Evolutionary conservation across 2,329 filamentous ascomycete species (phyloP).

Genomic region (Rosellinia necatrix): DNA sequence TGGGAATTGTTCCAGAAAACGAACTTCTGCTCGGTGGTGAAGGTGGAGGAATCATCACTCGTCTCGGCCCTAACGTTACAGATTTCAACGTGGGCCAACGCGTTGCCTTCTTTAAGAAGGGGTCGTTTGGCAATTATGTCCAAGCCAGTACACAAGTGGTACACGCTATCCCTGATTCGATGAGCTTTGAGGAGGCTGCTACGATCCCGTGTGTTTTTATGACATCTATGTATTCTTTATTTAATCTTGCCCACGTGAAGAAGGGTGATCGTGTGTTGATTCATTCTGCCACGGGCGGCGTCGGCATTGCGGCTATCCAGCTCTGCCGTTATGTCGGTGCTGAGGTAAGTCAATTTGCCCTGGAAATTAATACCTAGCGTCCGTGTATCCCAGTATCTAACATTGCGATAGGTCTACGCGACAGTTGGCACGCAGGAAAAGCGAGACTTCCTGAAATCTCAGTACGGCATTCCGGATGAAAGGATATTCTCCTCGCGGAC

Average conservation of each 20-base stretch:
- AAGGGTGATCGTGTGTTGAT: conserved; percentile 19
- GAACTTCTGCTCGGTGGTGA: conserved; percentile 10
- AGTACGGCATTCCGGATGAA: background rate
- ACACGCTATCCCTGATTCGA: conserved; percentile 3
- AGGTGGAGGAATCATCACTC: conserved; percentile 4
- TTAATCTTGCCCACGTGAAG: background rate
- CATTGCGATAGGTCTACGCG: conserved; percentile 16
- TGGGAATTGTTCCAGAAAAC: conserved; percentile 11
- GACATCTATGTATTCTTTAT: conserved; percentile 7
- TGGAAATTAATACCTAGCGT: no score
- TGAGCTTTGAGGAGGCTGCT: conserved; percentile 19
- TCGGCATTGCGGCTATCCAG: conserved; percentile 26
- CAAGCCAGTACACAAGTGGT: background rate
- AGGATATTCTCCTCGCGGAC: conserved; percentile 12
- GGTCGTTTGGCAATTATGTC: conserved; percentile 1
- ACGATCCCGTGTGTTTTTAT: conserved; percentile 7
- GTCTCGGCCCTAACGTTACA: background rate
- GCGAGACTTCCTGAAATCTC: background rate
- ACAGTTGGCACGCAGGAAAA: conserved; percentile 19
- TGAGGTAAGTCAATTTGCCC: no score
- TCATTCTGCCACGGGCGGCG: conserved; percentile 27
- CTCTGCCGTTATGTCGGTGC: conserved; percentile 18
- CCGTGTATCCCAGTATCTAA: no score
- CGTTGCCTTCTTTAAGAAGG: conserved; percentile 3
- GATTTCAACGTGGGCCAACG: background rate